Evolutionary conservation across 306 rosid species (phyloP).

Genomic region (Canavalia ensiformis): DNA sequence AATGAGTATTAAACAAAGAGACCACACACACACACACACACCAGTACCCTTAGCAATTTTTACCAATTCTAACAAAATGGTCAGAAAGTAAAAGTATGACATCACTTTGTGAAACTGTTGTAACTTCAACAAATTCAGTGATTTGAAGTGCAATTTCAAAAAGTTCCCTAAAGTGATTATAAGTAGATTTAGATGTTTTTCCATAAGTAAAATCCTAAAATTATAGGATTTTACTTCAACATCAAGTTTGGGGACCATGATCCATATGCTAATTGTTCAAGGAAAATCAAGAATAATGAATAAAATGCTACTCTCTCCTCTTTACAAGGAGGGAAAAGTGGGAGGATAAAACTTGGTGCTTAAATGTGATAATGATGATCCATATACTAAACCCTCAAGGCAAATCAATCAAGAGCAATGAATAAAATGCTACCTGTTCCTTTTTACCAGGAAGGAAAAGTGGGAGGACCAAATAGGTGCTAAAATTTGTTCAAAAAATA

Average conservation of each 20-base stretch:
- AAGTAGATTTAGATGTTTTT: neutral
- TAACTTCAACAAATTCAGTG: conserved; percentile 20
- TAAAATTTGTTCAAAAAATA: conserved; percentile 4
- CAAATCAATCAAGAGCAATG: neutral
- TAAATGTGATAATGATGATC: conserved; percentile 14
- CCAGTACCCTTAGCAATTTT: neutral
- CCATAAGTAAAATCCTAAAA: conserved; percentile 17
- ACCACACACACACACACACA: neutral
- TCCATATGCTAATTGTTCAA: conserved; percentile 1
- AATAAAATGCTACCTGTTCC: neutral
- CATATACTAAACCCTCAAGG: conserved; percentile 4
- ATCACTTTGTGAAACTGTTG: neutral
- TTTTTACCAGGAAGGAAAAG: neutral
- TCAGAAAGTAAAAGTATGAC: conserved; percentile 15
- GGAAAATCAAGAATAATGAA: neutral
- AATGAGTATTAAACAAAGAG: neutral
- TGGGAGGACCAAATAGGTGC: neutral
- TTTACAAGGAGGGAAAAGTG: neutral
- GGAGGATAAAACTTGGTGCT: neutral
- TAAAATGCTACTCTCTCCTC: neutral
- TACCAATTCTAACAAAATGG: neutral
- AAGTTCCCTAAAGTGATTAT: neutral
- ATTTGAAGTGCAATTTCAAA: conserved; percentile 15
- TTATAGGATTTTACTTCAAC: neutral
- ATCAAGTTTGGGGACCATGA: conserved; percentile 9